Conservation (phyloP, 2,329 filamentous ascomycete genomes). For the Leptographium wingfieldii region DNA sequence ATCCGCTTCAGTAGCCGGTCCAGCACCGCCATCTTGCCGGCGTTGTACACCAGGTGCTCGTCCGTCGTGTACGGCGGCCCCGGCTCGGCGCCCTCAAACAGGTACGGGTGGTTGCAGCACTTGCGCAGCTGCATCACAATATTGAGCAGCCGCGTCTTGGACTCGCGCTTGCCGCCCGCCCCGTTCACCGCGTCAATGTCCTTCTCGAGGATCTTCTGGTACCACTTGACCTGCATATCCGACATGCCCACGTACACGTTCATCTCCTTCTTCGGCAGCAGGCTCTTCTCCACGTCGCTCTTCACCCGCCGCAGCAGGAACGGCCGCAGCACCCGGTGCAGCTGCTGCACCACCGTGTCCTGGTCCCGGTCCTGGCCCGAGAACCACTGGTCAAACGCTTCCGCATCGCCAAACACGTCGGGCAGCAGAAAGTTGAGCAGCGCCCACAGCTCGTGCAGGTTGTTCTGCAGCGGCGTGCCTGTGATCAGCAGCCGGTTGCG, state of each 20-base stretch:
- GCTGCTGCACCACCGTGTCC: slow-evolving; percentile 88
- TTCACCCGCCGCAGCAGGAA: slow-evolving; percentile 95
- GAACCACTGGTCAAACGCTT: slow-evolving; percentile 98
- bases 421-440: slow-evolving; percentile 95
- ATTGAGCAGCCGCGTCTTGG: slow-evolving; percentile 90
- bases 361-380: slow-evolving; percentile 81
- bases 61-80: slow-evolving; percentile 97
- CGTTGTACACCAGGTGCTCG: slow-evolving; percentile 85
- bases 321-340: slow-evolving; percentile 83
- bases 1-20: slow-evolving; percentile 82
- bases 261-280: slow-evolving; percentile 92
- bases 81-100: slow-evolving; percentile 94
- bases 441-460: slow-evolving; percentile 94
- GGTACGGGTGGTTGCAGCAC: slow-evolving; percentile 96
- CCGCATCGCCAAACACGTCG: slow-evolving; percentile 92
- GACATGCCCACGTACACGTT: slow-evolving; percentile 98
- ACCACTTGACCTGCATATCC: slow-evolving; percentile 99
- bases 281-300: slow-evolving; percentile 93
- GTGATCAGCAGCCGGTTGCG: slow-evolving; percentile 92
- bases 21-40: slow-evolving; percentile 94
- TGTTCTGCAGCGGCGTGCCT: slow-evolving; percentile 93
- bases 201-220: slow-evolving; percentile 96
- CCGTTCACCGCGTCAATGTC: slow-evolving; percentile 98
- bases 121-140: slow-evolving; percentile 99
- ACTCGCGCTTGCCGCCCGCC: slow-evolving; percentile 89